Evolutionary conservation across 768 basidiomycete genomes (phyloP).

Genomic region (Suillus paluster): DNA sequence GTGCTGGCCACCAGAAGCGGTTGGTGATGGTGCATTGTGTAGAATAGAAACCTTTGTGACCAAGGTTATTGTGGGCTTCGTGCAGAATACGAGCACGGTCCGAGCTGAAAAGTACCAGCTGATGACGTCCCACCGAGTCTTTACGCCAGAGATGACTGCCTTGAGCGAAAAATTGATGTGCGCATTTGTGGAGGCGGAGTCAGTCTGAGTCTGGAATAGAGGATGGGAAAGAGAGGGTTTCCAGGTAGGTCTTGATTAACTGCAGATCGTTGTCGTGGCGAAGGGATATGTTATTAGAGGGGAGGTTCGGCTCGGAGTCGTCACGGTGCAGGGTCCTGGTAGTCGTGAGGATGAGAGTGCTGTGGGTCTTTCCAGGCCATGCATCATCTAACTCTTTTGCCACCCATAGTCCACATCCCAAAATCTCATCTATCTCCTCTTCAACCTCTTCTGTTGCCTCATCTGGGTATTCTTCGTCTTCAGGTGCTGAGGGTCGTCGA

Average conservation of each 20-base stretch:
- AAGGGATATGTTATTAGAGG: not conserved
- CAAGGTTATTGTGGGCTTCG: constrained; percentile 6
- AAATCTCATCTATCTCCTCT: constrained; percentile 24
- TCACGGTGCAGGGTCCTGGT: no score
- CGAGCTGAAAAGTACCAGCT: constrained; percentile 20
- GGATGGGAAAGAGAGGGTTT: not conserved
- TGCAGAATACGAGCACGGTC: not conserved
- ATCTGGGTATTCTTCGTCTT: constrained; percentile 20
- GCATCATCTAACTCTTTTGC: not conserved
- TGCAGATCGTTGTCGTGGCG: not conserved
- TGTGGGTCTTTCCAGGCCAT: no score
- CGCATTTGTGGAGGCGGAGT: not conserved
- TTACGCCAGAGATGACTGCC: constrained; percentile 24
- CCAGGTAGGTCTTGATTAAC: not conserved
- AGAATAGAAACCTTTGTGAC: constrained; percentile 11
- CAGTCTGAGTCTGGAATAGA: not conserved
- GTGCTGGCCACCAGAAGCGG: constrained; percentile 35
- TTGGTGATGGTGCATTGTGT: constrained; percentile 13
- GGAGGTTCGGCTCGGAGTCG: not conserved
- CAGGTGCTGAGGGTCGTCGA: constrained; percentile 17
- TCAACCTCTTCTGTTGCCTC: not conserved
- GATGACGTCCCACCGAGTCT: constrained; percentile 22
- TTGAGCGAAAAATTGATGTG: constrained; percentile 19
- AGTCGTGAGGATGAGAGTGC: no score
- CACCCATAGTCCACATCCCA: constrained; percentile 16